These are phyloP conservation scores for Podosphaera fusca DNA, from an alignment of 2,329 filamentous ascomycete genomes.

Conservation along the genomic window DNA sequence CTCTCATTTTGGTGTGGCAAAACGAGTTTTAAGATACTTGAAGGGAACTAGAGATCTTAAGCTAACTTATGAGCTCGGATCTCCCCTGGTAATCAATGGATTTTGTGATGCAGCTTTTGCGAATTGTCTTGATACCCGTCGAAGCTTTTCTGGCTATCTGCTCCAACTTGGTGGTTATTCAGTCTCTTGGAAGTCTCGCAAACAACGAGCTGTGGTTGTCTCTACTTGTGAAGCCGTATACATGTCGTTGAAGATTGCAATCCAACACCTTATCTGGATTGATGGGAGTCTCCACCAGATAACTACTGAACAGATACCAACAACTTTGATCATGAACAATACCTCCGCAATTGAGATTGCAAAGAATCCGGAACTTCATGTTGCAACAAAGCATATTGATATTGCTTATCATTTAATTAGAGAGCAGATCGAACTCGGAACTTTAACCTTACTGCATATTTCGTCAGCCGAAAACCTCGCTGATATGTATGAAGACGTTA, in stretches of 20 bases:
- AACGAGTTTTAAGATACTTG: not conserved
- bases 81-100: too few species aligned
- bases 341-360: not conserved
- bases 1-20: not conserved
- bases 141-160: too few species aligned
- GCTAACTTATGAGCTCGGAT: not conserved
- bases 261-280: not conserved
- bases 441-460: too few species aligned
- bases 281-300: not conserved
- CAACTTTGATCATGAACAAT: not conserved
- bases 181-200: too few species aligned
- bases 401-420: too few species aligned
- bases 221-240: not conserved
- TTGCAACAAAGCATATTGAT: not conserved
- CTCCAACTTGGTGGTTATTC: too few species aligned
- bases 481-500: not conserved
- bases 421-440: too few species aligned
- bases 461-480: too few species aligned
- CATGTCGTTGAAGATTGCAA: not conserved
- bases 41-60: not conserved
- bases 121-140: too few species aligned
- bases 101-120: too few species aligned
- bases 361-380: not conserved
- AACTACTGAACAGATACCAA: not conserved
- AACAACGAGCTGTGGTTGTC: not conserved